Base-by-base conservation (phyloP, 495 filamentous ascomycete species). In the Tuber melanosporum region DNA sequence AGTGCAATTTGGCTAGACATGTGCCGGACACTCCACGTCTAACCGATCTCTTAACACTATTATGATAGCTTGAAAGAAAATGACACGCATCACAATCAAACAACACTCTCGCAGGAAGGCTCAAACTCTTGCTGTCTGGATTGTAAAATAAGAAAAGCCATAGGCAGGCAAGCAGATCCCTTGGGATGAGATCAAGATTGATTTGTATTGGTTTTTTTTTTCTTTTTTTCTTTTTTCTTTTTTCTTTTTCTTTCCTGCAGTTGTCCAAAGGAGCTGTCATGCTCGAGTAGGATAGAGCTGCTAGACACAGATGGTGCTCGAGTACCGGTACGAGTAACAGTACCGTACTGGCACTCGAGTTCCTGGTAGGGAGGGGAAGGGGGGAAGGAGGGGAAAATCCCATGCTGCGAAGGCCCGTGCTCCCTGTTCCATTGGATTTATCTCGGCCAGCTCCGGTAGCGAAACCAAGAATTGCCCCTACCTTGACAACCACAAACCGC, bases 11-110 rank as follows among this genome's bases (percentile, higher is more conserved):
- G 0, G 7, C 20, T 57, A 2, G 2, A n/a, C 49, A 57, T 10
- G 52, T 66, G n/a, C n/a, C n/a, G 14, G 57, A n/a, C 49, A 26
- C 4, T 9, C 49, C 49, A 57, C 1, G 1, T 26, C 49, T 57
- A 57, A 2, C 49, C 49, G 49, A 26, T 57, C 12, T 14, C 3
- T 14, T 26, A 22, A 26, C 6, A 3, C 26, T n/a, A 10, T 10
- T 3, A 14, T 22, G 0, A 66, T 32, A 66, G n/a, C 52, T 6
- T 3, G 4, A 15, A 4, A 17, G 14, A 66, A 32, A 32, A 66
- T 32, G 57, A 66, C 57, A 66, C 57, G 57, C n/a, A 66, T 66
- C 57, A 66, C 57, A 26, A 66, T 17, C 12, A 66, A 66, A 66
- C 57, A 57, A n/a, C 19, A 62, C n/a, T 66, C n/a, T 32, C 17